Conservation (phyloP, 2,329 filamentous ascomycete species). For the Xylariaceae sp. region DNA sequence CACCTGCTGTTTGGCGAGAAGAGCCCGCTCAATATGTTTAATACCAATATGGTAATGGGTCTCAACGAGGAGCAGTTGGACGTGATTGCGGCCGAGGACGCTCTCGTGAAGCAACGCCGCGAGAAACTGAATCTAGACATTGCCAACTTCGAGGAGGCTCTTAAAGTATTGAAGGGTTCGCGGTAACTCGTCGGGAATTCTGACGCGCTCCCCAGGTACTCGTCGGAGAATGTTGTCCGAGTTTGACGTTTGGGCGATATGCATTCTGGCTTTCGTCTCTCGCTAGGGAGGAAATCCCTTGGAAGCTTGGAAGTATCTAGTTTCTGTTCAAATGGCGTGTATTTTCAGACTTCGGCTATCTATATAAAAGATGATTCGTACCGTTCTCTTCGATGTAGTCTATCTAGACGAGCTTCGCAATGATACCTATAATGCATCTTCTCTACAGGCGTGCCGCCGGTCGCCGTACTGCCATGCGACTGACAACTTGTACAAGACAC, state of each 20-base stretch:
- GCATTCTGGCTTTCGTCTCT: not conserved
- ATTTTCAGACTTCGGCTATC: not conserved
- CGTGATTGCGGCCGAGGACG: conserved; percentile 54
- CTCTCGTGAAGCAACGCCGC: conserved; percentile 36
- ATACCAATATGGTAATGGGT: conserved; percentile 42
- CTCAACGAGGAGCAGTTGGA: conserved; percentile 46
- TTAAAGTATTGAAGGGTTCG: conserved; percentile 26
- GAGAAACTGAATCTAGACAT: conserved; percentile 42
- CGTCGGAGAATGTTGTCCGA: not conserved
- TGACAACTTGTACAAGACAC: no score
- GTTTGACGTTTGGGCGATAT: not conserved
- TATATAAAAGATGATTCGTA: no score
- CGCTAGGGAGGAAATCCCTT: not conserved
- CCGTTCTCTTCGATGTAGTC: no score
- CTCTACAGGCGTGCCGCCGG: no score
- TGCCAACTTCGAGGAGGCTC: conserved; percentile 37
- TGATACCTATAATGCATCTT: no score
- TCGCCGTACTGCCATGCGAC: no score
- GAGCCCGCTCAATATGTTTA: conserved; percentile 50
- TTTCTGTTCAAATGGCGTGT: no score
- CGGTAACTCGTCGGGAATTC: conserved; percentile 11
- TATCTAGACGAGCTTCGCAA: no score
- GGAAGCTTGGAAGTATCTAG: not conserved
- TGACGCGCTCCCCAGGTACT: not conserved
- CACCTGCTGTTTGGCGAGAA: conserved; percentile 44